These are phyloP conservation scores for Boletus calvinii DNA, from an alignment of 1,284 basidiomycete species.

Conservation along the genomic window DNA sequence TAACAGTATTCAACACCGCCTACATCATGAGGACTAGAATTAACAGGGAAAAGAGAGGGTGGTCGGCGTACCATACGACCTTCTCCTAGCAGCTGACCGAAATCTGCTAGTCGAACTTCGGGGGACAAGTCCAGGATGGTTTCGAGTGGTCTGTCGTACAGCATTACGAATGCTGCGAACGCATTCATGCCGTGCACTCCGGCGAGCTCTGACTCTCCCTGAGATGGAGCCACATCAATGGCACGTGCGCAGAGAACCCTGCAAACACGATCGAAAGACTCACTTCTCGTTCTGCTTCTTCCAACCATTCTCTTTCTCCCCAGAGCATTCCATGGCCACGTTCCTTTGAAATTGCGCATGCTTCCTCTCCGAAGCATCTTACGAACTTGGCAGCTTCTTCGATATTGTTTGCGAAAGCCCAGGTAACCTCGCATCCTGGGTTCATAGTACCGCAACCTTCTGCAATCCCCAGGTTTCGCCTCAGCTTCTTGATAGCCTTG, in stretches of 20 bases:
- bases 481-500: conserved; percentile 63
- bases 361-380: conserved; percentile 56
- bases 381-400: conserved; percentile 53
- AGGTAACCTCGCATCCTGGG: conserved; percentile 40
- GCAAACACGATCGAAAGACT: conserved; percentile 16
- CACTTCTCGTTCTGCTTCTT: conserved; percentile 54
- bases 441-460: conserved; percentile 54
- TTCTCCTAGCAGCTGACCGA: conserved; percentile 49
- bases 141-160: conserved; percentile 54
- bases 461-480: conserved; percentile 57
- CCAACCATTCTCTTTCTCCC: conserved; percentile 60
- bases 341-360: conserved; percentile 44
- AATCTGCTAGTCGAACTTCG: conserved; percentile 46
- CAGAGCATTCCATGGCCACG: conserved; percentile 44
- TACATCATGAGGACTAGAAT: conserved; percentile 14
- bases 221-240: conserved; percentile 11
- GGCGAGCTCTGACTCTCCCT: conserved; percentile 59
- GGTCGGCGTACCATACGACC: conserved; percentile 51
- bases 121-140: conserved; percentile 52
- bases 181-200: conserved; percentile 59
- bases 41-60: neutral
- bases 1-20: conserved; percentile 40
- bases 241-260: conserved; percentile 14
- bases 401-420: conserved; percentile 61
- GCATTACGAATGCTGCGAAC: conserved; percentile 61